Evolutionary conservation across 2,329 filamentous ascomycete species (phyloP), one percentile per base, ranked within the genome.

Genomic region (Stachybotrys elegans): DNA sequence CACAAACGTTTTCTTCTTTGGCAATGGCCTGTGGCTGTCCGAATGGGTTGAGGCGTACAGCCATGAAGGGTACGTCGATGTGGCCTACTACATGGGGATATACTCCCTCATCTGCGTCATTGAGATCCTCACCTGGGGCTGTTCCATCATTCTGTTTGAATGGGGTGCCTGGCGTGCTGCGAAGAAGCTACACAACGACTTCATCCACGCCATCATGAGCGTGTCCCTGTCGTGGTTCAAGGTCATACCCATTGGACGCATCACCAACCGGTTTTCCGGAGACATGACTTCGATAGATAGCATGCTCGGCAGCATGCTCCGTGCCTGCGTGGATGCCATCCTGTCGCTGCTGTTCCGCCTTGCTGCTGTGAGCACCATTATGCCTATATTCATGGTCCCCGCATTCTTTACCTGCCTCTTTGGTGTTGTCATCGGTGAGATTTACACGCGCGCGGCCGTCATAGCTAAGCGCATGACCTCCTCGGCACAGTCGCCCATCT

Each of bases 151-250:
- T 39, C 60, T 70, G 22, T 80, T 76, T 51, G 74, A 76, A 53
- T 72, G 70, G 51, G 77, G 77, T 17, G 71, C 72, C 6, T 81
- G 78, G 78, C 62, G 65, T n/a, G 78, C 78, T 3, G 78, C 76
- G 1, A 67, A 68, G 23, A 67, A 59, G 25, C 67, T 81, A 35
- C 78, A 81, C 59, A 65, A 66, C 13, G 68, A 70, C 41, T 72
- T 81, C 42, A 72, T 80, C 36, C 63, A 61, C 12, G 69, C 74
- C 16, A 63, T 81, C 16, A 66, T 81, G 61, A 63, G 66, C 20
- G 78, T 77, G 4, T 72, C 78, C 1, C 62, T 81, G 9, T 70
- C 72, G 4, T 81, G 77, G 77, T 80, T 76, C 51, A 76, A 78
- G 54, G 59, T 72, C 38, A 68, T 76, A 2, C 71, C 76, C 0